phyloP scores from a whole-genome alignment of 2,329 filamentous ascomycete genomes.

The Aspergillus eucalypticola region DNA sequence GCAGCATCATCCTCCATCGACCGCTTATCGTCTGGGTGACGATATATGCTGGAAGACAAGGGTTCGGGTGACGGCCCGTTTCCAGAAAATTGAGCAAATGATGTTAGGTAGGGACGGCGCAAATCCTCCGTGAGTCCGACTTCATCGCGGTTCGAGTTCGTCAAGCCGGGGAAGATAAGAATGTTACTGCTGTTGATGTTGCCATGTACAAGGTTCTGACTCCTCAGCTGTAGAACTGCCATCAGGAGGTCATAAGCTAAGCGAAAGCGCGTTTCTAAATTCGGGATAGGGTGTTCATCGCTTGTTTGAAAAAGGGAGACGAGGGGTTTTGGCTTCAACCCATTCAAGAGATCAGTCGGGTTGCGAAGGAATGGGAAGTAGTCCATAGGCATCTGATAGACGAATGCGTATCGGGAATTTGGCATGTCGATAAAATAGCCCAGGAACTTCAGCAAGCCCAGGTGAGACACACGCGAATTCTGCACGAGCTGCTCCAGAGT shows the following conservation, averaged over 20 bases:
- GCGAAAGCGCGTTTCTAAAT: slow-evolving; percentile 63
- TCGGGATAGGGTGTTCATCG: slow-evolving; percentile 50
- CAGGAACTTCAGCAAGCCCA: slow-evolving; percentile 46
- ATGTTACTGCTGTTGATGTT: slow-evolving; percentile 67
- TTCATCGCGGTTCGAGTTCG: slow-evolving; percentile 36
- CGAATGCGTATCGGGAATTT: slow-evolving; percentile 59
- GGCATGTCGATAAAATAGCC: slow-evolving; percentile 60
- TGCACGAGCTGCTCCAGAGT: slow-evolving; percentile 44
- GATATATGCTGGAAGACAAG: slow-evolving; percentile 59
- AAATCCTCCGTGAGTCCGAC: slow-evolving; percentile 46
- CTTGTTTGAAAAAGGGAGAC: slow-evolving; percentile 46
- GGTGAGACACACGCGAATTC: slow-evolving; percentile 44
- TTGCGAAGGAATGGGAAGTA: slow-evolving; percentile 47
- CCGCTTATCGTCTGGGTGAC: slow-evolving; percentile 56
- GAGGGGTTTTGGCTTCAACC: slow-evolving; percentile 43
- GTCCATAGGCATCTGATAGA: slow-evolving; percentile 59
- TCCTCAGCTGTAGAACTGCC: slow-evolving; percentile 59
- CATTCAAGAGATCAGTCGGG: slow-evolving; percentile 39
- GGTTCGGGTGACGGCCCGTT: slow-evolving; percentile 50
- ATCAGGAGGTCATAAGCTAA: slow-evolving; percentile 61
- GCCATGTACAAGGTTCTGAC: slow-evolving; percentile 58
- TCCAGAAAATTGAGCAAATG: slow-evolving; percentile 59
- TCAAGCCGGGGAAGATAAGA: slow-evolving; percentile 53
- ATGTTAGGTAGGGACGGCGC: slow-evolving; percentile 58
- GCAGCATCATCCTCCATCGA: slow-evolving; percentile 39